A percentile compares a stretch with the other conserved stretches of the same genome.
phyloP scores from a whole-genome alignment of 129 eudicot genomes.

The Escallonia herrerae region DNA sequence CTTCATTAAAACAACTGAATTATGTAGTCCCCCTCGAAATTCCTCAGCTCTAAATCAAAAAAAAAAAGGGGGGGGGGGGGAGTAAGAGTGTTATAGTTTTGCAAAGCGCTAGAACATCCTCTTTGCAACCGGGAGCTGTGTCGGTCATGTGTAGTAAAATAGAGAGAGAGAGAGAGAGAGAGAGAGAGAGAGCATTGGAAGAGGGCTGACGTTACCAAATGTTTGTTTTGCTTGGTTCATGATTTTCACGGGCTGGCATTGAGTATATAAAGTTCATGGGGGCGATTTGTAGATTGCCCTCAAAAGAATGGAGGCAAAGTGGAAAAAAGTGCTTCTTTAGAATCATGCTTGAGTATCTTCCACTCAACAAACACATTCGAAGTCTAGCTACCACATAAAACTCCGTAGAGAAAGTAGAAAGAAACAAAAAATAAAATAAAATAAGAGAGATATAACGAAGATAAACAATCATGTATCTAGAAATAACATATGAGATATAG shows the following conservation, averaged over 20 bases:
- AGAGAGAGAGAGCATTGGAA: too few relatives aligned
- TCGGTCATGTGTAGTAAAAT: too few relatives aligned
- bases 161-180: too few relatives aligned
- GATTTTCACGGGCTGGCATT: background rate
- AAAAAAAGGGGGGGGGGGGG: constrained; percentile 3
- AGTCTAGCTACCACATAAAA: background rate
- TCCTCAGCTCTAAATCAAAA: constrained; percentile 5
- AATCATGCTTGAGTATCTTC: background rate
- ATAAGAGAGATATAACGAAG: too few relatives aligned
- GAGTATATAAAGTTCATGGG: background rate
- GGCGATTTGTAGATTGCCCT: background rate
- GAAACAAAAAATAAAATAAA: background rate
- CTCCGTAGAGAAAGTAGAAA: background rate
- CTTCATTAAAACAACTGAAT: constrained; percentile 30
- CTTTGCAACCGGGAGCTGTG: too few relatives aligned
- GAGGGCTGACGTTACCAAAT: too few relatives aligned
- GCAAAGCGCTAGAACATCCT: too few relatives aligned
- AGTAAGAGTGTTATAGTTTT: background rate
- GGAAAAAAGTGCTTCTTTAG: background rate
- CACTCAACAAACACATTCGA: background rate
- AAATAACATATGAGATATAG: too few relatives aligned
- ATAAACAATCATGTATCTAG: too few relatives aligned
- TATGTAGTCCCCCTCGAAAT: constrained; percentile 19
- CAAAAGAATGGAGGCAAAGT: background rate
- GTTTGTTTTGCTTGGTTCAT: background rate